These are phyloP conservation scores for Eucalyptus urophylla DNA, from an alignment of 345 rosid species.

Conservation along the genomic window DNA sequence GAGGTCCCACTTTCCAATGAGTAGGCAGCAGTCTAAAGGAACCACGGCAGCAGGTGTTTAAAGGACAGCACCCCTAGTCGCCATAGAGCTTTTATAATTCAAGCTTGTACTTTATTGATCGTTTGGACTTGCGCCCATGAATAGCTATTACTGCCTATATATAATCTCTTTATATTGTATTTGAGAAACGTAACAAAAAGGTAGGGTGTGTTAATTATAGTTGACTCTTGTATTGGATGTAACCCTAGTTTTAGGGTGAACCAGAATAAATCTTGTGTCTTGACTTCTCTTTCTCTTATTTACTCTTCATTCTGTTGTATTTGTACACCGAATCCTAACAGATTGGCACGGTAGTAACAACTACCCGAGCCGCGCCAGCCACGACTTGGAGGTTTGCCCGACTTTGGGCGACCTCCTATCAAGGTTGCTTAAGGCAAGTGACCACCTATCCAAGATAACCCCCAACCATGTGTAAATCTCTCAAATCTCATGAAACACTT, in stretches of 20 bases:
- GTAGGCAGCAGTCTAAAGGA: neutral
- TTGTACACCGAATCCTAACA: too few relatives aligned
- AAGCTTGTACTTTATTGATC: neutral
- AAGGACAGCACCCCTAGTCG: neutral
- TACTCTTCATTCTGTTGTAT: neutral
- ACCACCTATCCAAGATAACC: neutral
- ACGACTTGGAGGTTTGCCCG: neutral
- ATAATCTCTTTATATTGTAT: too few relatives aligned
- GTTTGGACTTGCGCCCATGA: too few relatives aligned
- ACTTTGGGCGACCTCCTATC: neutral
- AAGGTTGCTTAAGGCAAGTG: neutral
- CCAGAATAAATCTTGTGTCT: neutral
- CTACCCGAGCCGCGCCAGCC: neutral
- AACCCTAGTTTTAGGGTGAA: neutral
- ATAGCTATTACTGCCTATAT: too few relatives aligned
- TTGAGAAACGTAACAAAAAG: neutral
- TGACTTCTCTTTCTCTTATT: neutral
- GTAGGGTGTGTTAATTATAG: neutral
- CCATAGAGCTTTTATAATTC: neutral
- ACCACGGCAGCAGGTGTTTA: fast-evolving
- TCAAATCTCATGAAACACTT: neutral
- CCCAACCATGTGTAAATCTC: neutral
- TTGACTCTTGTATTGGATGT: neutral
- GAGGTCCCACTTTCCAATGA: neutral
- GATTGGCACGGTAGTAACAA: neutral